phyloP scores from a whole-genome alignment of 805 yeast genomes.

The Candida arabinofermentans region DNA sequence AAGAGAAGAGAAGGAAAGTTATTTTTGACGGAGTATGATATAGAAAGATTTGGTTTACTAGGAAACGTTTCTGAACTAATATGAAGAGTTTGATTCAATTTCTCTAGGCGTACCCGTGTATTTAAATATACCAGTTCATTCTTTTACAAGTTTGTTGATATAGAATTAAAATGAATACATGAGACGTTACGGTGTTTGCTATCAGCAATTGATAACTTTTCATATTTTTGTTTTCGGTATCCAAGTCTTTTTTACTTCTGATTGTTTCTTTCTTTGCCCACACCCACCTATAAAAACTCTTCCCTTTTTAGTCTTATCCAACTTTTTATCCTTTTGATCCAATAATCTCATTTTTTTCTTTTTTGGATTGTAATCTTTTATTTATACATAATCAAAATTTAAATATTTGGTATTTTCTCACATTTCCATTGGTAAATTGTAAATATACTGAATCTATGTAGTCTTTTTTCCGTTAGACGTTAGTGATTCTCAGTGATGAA shows the following conservation, averaged over 20 bases:
- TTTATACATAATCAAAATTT: too few relatives aligned
- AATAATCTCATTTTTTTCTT: too few relatives aligned
- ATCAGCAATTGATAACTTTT: constrained; percentile 44
- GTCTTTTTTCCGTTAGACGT: too few relatives aligned
- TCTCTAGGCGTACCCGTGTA: constrained; percentile 65
- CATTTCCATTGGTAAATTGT: too few relatives aligned
- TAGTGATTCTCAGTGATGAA: too few relatives aligned
- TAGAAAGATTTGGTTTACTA: background rate
- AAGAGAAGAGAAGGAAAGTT: background rate
- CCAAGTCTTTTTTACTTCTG: background rate
- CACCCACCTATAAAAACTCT: background rate
- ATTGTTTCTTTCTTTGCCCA: background rate
- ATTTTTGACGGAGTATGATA: background rate
- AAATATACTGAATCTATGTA: too few relatives aligned
- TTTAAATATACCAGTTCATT: constrained; percentile 30
- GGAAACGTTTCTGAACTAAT: constrained; percentile 6
- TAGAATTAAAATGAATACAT: constrained; percentile 22
- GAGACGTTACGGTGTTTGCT: constrained; percentile 60
- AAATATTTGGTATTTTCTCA: too few relatives aligned
- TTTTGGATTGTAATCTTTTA: too few relatives aligned
- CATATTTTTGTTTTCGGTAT: constrained; percentile 3
- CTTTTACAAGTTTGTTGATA: constrained; percentile 11
- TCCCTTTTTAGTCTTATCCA: constrained; percentile 7
- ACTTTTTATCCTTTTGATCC: too few relatives aligned
- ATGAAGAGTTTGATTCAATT: constrained; percentile 32